phyloP scores from a whole-genome alignment of 1,284 basidiomycete species.

The Schizopora paradoxa region DNA sequence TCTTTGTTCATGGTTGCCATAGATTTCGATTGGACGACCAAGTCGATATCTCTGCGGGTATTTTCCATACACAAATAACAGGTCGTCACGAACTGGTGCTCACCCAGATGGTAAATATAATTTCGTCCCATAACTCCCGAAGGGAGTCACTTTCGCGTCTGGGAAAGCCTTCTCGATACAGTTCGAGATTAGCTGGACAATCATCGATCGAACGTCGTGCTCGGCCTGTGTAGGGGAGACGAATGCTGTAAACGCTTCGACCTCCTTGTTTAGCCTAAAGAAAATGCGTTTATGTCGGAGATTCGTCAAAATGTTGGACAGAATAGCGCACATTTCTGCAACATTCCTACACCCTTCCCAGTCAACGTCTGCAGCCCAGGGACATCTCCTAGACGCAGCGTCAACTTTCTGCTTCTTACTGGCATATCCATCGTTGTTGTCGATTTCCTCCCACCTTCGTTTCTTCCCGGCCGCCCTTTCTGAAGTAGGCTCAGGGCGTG shows the following conservation, averaged over 20 bases:
- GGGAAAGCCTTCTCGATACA: conserved; percentile 65
- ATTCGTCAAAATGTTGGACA: conserved; percentile 16
- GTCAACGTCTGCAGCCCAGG: conserved; percentile 77
- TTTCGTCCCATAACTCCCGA: conserved; percentile 93
- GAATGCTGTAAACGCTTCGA: conserved; percentile 80
- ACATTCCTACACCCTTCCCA: conserved; percentile 77
- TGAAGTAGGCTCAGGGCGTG: conserved; percentile 5
- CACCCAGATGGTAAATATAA: conserved; percentile 92
- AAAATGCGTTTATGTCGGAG: conserved; percentile 11
- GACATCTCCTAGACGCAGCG: conserved; percentile 57
- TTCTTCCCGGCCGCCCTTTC: conserved; percentile 28
- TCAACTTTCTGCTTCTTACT: conserved; percentile 57
- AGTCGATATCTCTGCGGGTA: conserved; percentile 62
- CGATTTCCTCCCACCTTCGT: conserved; percentile 41
- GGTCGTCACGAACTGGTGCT: conserved; percentile 23
- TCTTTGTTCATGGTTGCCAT: conserved; percentile 61
- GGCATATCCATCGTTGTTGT: conserved; percentile 45
- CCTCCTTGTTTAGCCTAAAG: conserved; percentile 75
- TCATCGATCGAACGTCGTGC: conserved; percentile 76
- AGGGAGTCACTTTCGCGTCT: conserved; percentile 81
- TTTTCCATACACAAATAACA: background rate
- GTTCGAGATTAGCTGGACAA: conserved; percentile 70
- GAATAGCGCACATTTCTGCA: conserved; percentile 66
- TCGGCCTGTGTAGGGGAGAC: conserved; percentile 85
- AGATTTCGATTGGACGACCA: conserved; percentile 61